Evolutionary conservation across 2,329 filamentous ascomycete species (phyloP), one percentile per base, ranked within the genome.

Genomic region (Cladorrhinum sp.): DNA sequence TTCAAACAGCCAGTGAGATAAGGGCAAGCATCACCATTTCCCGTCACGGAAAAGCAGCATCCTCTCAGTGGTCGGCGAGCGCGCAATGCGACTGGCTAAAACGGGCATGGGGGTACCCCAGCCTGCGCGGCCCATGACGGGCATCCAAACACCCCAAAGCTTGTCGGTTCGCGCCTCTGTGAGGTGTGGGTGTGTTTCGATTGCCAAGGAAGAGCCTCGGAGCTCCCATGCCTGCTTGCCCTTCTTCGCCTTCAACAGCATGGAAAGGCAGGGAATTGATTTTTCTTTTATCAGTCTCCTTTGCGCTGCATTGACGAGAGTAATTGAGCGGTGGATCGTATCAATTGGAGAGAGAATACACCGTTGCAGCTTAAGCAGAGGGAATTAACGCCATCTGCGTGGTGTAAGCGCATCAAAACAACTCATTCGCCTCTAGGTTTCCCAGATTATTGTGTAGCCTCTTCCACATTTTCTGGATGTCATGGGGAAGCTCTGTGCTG

Each of bases 101-200:
- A 46, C n/a, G 42, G 57, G 48, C 64, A 64, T 63, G 64, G 62
- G 62, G 55, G 20, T 58, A 58, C 48, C 62, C 62, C 59, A 56
- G 62, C 42, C 58, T 57, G 28, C 46, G 54, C 39, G 64, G 50
- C 62, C 58, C 65, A 64, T 65, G 66, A 65, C 63, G 55, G 60
- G 66, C 61, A 46, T 33, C 48, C 49, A 58, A 55, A 62, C 50
- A 49, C 26, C 21, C 39, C 59, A 65, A 64, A 67, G 67, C 65
- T 66, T 66, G 64, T 67, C 58, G 39, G 53, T 66, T 61, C 49
- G 54, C 61, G 60, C 57, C 61, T 57, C 60, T 66, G 52, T 51
- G 57, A 2, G 21, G 21, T 51, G 49, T 24, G 49, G 49, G 49
- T 51, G 30, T 30, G 53, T 64, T 65, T 57, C 49, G 56, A 24